Evolutionary conservation across 31 red algal genomes (phyloP), one percentile per base, ranked within the genome.

Genomic region (Odonthalia washingtoniensis): DNA sequence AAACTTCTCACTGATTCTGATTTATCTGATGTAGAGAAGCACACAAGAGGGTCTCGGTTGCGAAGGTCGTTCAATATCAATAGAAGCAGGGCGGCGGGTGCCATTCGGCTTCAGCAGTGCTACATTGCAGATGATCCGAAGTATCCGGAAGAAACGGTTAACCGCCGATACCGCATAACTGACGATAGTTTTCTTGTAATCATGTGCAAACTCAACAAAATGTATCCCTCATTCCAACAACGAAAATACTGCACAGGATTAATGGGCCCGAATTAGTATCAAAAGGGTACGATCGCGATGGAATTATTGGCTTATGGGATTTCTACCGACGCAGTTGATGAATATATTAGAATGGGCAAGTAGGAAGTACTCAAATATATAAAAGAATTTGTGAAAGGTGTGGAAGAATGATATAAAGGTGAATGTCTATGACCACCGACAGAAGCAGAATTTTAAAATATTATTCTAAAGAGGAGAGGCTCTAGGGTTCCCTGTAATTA

Each of bases 291-390:
- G 14, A 24, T 24, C 14, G n/a, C n/a, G n/a, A n/a, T n/a, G n/a
- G n/a, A n/a, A n/a, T n/a, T 17, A 16, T 72, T 72, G 72, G 62
- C 65, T 4, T 72, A 84, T 72, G 81, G 81, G 41, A 42, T 6
- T 72, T 34, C 81, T 40, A 65, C 81, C 9, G 81, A 84, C 30
- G 42, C 62, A 40, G 6, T 84, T n/a, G 65, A 84, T 72, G 40
- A 72, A 46, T 84, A 84, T 40, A 9, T 84, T 45, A 39, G 81
- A 30, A 84, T 84, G 39, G 65, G 65, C 34, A 65, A 70, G 34
- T 72, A 62, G 35, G 60, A 37, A 44, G 36, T 45, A 34, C 65
- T 84, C 37, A 12, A 72, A 24, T 84, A 39, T 72, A n/a, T 84
- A 6, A 36, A 46, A 9, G 12, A 65, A 37, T 84, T 84, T 36